phyloP scores from a whole-genome alignment of 441 rosid genomes.

The Corymbia calophylla region DNA sequence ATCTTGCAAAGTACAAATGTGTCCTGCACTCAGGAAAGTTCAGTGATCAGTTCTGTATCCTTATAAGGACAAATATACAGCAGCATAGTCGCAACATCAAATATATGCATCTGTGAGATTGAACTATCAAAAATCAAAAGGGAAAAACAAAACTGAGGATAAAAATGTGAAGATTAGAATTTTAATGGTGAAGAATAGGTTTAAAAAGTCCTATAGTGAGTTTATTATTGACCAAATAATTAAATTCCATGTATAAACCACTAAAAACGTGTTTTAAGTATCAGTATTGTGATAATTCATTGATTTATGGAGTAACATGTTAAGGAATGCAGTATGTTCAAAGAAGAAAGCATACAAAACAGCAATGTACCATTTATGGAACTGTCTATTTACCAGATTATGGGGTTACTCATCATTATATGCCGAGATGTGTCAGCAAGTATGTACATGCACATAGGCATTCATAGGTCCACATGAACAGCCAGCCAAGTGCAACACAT shows the following conservation, averaged over 20 bases:
- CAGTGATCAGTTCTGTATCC: neutral
- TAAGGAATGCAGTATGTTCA: neutral
- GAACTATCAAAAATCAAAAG: accelerated
- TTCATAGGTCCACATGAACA: accelerated
- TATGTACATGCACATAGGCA: neutral
- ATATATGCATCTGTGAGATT: neutral
- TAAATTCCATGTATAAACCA: neutral
- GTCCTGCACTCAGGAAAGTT: constrained; percentile 24
- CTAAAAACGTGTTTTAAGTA: neutral
- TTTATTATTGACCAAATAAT: neutral
- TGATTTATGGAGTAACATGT: accelerated
- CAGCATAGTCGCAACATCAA: neutral
- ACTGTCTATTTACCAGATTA: neutral
- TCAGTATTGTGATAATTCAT: neutral
- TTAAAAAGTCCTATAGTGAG: accelerated
- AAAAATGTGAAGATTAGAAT: accelerated
- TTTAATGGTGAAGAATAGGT: neutral
- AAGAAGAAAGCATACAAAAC: neutral
- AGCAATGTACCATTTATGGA: neutral
- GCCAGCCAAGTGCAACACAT: neutral
- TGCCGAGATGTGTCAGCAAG: neutral
- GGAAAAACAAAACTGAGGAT: neutral
- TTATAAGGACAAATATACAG: neutral
- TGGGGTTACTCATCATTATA: neutral
- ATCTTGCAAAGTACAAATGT: constrained; percentile 47